These are phyloP conservation scores for Colletotrichum sojae DNA, from an alignment of 2,329 filamentous ascomycete genomes.

Conservation along the genomic window DNA sequence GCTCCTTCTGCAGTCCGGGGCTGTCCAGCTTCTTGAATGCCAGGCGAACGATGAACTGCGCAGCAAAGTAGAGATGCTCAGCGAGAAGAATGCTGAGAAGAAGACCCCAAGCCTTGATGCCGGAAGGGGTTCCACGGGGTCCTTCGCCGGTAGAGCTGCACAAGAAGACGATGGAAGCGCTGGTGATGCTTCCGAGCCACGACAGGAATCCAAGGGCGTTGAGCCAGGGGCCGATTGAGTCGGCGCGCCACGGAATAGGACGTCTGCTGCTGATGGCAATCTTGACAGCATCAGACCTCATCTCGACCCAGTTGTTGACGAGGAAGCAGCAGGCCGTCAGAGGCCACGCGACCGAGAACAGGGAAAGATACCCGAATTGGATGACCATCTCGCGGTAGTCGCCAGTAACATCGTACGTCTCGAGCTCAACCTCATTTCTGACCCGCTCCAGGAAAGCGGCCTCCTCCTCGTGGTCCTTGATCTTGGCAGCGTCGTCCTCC, in stretches of 20 bases:
- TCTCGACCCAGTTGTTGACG: constrained; percentile 95
- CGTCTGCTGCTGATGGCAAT: constrained; percentile 91
- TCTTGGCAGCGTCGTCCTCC: constrained; percentile 61
- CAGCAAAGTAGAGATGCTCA: constrained; percentile 90
- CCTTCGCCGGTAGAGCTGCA: constrained; percentile 85
- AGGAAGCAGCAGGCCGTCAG: constrained; percentile 91
- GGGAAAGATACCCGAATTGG: constrained; percentile 86
- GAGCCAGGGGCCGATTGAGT: constrained; percentile 95
- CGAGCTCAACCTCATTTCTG: constrained; percentile 85
- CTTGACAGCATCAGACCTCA: constrained; percentile 94
- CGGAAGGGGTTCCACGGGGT: constrained; percentile 74
- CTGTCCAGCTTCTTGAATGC: constrained; percentile 87
- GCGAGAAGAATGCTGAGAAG: constrained; percentile 86
- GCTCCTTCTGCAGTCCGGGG: constrained; percentile 87
- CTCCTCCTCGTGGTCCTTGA: constrained; percentile 82
- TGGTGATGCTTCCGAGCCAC: constrained; percentile 92
- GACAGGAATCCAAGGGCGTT: constrained; percentile 89
- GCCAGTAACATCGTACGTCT: constrained; percentile 87
- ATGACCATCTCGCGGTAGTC: constrained; percentile 96
- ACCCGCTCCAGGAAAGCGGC: constrained; percentile 84
- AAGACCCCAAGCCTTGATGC: constrained; percentile 84
- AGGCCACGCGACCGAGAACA: constrained; percentile 96
- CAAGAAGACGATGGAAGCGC: constrained; percentile 89
- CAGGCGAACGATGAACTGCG: constrained; percentile 79
- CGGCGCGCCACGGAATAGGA: constrained; percentile 89